phyloP scores from a whole-genome alignment of 202 grass and related monocot species.

The Dendrocalamus latiflorus region DNA sequence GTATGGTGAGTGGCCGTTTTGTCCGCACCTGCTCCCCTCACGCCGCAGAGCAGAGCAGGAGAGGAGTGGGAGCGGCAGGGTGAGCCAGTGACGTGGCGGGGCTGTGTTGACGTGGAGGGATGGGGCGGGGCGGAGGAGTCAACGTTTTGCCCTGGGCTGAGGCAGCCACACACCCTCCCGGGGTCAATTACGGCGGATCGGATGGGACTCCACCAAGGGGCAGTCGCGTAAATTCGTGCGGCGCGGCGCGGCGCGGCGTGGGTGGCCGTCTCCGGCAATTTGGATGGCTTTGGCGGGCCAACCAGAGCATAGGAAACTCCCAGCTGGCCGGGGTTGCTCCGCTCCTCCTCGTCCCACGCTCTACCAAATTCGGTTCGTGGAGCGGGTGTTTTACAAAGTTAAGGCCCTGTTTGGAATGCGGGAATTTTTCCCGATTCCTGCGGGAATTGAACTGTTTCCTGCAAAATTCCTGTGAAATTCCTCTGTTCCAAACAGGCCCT shows the following conservation, averaged over 20 bases:
- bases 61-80: not conserved
- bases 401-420: too few relatives aligned
- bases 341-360: too few relatives aligned
- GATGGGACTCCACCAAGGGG: slow-evolving; percentile 1
- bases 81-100: slow-evolving; percentile 38
- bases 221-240: not conserved
- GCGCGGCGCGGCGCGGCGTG: not conserved
- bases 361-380: not conserved
- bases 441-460: too few relatives aligned
- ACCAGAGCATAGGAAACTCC: not conserved
- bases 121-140: slow-evolving; percentile 31
- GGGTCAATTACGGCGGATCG: slow-evolving; percentile 11
- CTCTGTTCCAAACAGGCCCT: too few relatives aligned
- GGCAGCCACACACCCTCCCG: not conserved
- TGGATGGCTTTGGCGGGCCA: slow-evolving; percentile 35
- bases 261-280: not conserved
- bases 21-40: slow-evolving; percentile 21
- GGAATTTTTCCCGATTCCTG: too few relatives aligned
- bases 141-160: slow-evolving; percentile 36
- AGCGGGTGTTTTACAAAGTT: not conserved
- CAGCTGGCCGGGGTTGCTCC: too few relatives aligned
- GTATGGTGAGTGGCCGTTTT: slow-evolving; percentile 5
- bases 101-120: slow-evolving; percentile 33
- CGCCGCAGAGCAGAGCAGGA: slow-evolving; percentile 21
- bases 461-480: too few relatives aligned